phyloP scores from a whole-genome alignment of 192 early-diverging fungal species.

The Dissophora globulifera region DNA sequence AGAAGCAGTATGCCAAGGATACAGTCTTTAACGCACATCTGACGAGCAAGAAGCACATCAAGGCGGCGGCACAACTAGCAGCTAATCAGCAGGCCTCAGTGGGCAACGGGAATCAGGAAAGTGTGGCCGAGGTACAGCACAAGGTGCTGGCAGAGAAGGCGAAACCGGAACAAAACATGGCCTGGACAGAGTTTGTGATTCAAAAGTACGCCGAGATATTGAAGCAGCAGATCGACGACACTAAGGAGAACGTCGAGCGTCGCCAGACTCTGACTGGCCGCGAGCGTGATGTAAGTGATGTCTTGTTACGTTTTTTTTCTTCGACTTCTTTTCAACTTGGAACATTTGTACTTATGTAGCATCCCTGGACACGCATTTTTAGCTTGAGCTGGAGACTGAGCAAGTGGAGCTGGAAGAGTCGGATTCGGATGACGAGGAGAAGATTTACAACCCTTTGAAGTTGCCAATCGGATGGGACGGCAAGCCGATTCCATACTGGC shows the following conservation, averaged over 20 bases:
- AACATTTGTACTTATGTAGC: too few species aligned
- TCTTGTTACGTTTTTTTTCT: neutral
- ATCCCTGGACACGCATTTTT: conserved; percentile 1
- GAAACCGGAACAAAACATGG: conserved; percentile 68
- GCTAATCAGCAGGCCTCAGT: conserved; percentile 39
- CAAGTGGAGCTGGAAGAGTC: conserved; percentile 71
- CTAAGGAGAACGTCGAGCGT: conserved; percentile 87
- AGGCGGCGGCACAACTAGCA: conserved; percentile 70
- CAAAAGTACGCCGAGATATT: conserved; percentile 67
- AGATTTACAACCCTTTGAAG: conserved; percentile 97
- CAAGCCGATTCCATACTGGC: conserved; percentile 99
- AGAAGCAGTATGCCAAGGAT: conserved; percentile 84
- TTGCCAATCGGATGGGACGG: conserved; percentile 97
- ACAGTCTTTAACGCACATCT: conserved; percentile 89
- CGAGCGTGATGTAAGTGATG: conserved; percentile 77
- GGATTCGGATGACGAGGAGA: conserved; percentile 84
- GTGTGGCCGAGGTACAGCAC: conserved; percentile 25
- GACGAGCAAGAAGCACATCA: conserved; percentile 91
- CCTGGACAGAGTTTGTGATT: conserved; percentile 71
- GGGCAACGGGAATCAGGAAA: conserved; percentile 7
- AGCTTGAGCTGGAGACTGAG: conserved; percentile 77
- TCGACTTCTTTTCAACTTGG: neutral
- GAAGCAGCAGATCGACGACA: conserved; percentile 75
- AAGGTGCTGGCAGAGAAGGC: conserved; percentile 56
- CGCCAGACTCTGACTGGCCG: conserved; percentile 91